Percentiles rank a stretch among this genome's conserved stretches.
These are phyloP conservation scores for Rhododendron molle DNA, from an alignment of 148 eudicot species.

Conservation along the genomic window DNA sequence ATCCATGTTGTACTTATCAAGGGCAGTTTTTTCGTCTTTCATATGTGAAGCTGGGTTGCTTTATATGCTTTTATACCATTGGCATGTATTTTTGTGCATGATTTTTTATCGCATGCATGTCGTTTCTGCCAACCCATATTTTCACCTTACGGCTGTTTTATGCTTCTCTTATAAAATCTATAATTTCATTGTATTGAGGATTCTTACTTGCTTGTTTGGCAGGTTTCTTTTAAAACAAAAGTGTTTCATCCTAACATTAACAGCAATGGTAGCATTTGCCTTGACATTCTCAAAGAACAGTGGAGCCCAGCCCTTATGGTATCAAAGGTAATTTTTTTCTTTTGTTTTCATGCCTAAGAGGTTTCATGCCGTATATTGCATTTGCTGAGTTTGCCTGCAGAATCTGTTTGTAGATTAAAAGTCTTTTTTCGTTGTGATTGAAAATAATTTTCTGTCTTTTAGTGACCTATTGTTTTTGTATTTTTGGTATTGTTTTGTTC, in stretches of 20 bases:
- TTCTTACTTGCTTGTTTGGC: neutral
- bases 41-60: neutral
- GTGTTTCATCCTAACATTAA: conserved; percentile 13
- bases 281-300: conserved; percentile 42
- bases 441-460: neutral
- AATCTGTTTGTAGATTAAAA: neutral
- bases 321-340: conserved; percentile 18
- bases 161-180: neutral
- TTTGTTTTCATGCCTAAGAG: neutral
- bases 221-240: conserved; percentile 28
- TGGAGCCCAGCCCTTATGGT: conserved; percentile 32
- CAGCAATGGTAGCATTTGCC: conserved; percentile 41
- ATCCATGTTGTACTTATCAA: neutral
- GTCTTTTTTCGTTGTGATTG: neutral
- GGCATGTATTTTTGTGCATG: neutral
- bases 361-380: neutral
- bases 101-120: neutral
- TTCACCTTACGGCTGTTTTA: neutral
- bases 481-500: neutral
- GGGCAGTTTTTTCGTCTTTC: neutral
- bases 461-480: neutral
- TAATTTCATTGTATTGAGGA: neutral
- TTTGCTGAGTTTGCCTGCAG: neutral
- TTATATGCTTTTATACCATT: neutral
- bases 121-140: neutral